Conservation (phyloP, 345 rosid genomes). For the Citrus maxima region DNA sequence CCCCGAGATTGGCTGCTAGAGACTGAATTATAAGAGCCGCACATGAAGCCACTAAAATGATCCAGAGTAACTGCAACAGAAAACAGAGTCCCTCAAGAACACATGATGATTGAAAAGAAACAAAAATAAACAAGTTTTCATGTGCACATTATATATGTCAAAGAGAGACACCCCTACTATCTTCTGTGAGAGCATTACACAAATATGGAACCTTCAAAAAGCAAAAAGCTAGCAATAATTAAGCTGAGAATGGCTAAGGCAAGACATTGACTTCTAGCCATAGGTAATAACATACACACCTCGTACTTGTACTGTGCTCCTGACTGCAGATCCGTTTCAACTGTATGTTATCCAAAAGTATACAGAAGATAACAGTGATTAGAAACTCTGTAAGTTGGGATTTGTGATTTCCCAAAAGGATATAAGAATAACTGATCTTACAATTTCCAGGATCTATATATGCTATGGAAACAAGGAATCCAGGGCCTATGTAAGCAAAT, state of each 20-base stretch:
- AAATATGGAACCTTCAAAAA: neutral
- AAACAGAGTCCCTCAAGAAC: too few species aligned
- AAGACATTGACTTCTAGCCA: neutral
- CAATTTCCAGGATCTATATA: conserved; percentile 98
- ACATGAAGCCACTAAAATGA: conserved; percentile 89
- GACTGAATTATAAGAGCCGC: conserved; percentile 92
- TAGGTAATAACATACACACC: conserved; percentile 34
- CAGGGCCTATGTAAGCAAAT: conserved; percentile 89
- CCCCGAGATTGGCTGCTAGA: conserved; percentile 91
- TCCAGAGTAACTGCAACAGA: conserved; percentile 75
- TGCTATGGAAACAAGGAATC: conserved; percentile 93
- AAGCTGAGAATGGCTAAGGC: neutral
- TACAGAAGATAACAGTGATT: conserved; percentile 8
- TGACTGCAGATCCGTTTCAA: conserved; percentile 93
- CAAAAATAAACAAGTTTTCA: neutral
- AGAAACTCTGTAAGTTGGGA: neutral
- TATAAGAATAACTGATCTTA: conserved; percentile 32
- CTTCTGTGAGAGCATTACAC: neutral
- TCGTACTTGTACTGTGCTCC: conserved; percentile 87
- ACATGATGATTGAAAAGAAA: neutral
- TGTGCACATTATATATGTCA: neutral
- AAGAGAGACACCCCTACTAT: neutral
- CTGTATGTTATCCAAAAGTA: conserved; percentile 42
- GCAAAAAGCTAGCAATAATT: neutral
- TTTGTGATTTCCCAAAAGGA: neutral